Conservation (phyloP, 2,329 filamentous ascomycete genomes). For the Xylariales sp. region DNA sequence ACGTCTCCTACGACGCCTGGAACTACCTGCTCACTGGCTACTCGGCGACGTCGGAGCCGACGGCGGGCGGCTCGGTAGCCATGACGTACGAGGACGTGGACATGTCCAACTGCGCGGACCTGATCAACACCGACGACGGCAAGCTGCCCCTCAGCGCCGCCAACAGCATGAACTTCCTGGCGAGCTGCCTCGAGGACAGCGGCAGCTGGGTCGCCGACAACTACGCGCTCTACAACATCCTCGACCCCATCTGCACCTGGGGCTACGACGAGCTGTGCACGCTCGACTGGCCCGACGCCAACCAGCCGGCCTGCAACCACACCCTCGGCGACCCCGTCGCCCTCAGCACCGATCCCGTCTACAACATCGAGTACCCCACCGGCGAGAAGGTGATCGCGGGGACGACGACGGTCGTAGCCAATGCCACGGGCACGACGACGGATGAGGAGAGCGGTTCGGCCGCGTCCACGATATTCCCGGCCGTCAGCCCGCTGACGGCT, state of each 20-base stretch:
- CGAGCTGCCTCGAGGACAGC: constrained; percentile 36
- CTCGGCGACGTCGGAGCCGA: constrained; percentile 40
- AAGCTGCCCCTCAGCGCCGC: constrained; percentile 51
- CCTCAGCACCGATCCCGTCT: constrained; percentile 35
- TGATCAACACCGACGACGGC: constrained; percentile 43
- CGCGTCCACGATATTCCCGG: too few species aligned
- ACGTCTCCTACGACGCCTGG: constrained; percentile 59
- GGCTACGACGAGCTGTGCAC: constrained; percentile 48
- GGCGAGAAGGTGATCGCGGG: constrained; percentile 35
- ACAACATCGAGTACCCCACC: constrained; percentile 48
- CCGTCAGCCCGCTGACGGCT: too few species aligned
- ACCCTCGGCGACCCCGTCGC: constrained; percentile 31
- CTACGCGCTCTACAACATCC: constrained; percentile 49
- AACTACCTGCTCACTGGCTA: constrained; percentile 51
- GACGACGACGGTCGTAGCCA: constrained; percentile 18
- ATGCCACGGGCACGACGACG: too few species aligned
- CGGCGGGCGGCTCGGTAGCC: constrained; percentile 42
- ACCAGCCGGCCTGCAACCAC: constrained; percentile 48
- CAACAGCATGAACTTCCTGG: constrained; percentile 53
- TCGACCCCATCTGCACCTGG: constrained; percentile 43
- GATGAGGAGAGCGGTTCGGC: too few species aligned
- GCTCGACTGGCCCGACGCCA: constrained; percentile 41
- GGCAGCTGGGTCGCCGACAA: constrained; percentile 48
- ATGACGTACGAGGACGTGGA: constrained; percentile 48
- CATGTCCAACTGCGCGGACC: constrained; percentile 41